phyloP scores from a whole-genome alignment of 371 early-diverging fungal species.

The Astathelohania contejeani region DNA sequence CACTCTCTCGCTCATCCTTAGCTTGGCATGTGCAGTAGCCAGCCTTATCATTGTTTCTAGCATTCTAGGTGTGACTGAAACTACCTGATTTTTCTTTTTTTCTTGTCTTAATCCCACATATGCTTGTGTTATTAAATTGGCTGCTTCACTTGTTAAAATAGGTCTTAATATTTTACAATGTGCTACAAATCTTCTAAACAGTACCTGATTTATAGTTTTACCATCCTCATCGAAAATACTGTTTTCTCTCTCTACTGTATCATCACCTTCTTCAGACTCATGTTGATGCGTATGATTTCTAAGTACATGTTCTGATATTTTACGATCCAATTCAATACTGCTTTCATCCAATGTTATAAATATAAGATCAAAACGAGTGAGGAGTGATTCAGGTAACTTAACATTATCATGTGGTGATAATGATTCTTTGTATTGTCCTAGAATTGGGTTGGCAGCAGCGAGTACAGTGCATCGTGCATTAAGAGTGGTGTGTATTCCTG shows the following conservation, averaged over 20 bases:
- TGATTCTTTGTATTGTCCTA: conserved; percentile 56
- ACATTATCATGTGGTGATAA: conserved; percentile 50
- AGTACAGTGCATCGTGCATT: conserved; percentile 93
- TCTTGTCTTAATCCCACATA: conserved; percentile 44
- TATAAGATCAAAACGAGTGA: conserved; percentile 58
- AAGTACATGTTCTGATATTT: conserved; percentile 53
- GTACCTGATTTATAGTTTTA: conserved; percentile 13
- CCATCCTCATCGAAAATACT: conserved; percentile 42
- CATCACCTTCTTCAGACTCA: conserved; percentile 66
- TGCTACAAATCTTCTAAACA: conserved; percentile 30
- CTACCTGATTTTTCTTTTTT: conserved; percentile 40
- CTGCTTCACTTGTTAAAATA: conserved; percentile 38
- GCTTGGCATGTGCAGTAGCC: conserved; percentile 90
- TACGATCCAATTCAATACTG: conserved; percentile 56
- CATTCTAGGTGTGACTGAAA: conserved; percentile 86
- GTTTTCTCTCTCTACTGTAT: conserved; percentile 55
- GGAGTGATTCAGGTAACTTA: conserved; percentile 51
- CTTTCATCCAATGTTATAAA: conserved; percentile 81
- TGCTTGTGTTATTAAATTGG: conserved; percentile 26
- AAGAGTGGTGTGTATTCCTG: conserved; percentile 86
- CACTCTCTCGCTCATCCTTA: conserved; percentile 55
- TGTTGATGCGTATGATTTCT: conserved; percentile 74
- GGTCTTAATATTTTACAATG: conserved; percentile 39
- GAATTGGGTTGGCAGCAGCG: conserved; percentile 96
- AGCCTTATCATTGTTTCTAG: conserved; percentile 94